phyloP scores from a whole-genome alignment of 768 basidiomycete species.

The Rhizopogon sp. region DNA sequence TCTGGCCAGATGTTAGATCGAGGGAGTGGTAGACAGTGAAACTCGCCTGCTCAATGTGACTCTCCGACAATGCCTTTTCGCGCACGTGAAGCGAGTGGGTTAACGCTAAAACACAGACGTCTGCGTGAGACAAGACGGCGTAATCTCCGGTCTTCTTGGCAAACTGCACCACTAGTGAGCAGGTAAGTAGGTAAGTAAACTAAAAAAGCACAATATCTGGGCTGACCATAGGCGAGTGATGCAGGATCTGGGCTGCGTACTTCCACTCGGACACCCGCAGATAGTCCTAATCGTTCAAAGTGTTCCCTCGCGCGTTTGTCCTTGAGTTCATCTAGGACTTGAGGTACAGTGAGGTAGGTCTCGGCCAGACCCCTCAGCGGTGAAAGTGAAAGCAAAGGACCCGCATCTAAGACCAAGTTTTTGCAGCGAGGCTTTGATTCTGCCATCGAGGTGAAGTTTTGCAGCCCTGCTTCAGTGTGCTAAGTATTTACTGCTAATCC shows the following conservation, averaged over 20 bases:
- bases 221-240: conserved; percentile 60
- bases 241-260: conserved; percentile 65
- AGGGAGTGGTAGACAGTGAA: neutral
- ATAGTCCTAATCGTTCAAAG: conserved; percentile 71
- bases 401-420: conserved; percentile 88
- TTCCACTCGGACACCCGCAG: conserved; percentile 70
- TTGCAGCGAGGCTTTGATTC: conserved; percentile 48
- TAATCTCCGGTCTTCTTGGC: conserved; percentile 98
- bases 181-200: conserved; percentile 7
- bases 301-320: conserved; percentile 86
- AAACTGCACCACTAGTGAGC: conserved; percentile 69
- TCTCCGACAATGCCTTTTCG: conserved; percentile 27
- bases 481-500: neutral
- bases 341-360: conserved; percentile 82
- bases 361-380: conserved; percentile 88
- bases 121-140: conserved; percentile 83
- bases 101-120: conserved; percentile 87
- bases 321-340: conserved; percentile 85
- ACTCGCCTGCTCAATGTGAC: conserved; percentile 25
- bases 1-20: neutral
- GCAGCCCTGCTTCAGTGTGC: neutral
- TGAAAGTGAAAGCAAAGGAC: conserved; percentile 83
- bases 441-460: conserved; percentile 17
- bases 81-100: conserved; percentile 72
- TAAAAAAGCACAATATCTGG: neutral